phyloP scores from a whole-genome alignment of 1,139 yeast species.

The Tardiomyces depauwii region DNA sequence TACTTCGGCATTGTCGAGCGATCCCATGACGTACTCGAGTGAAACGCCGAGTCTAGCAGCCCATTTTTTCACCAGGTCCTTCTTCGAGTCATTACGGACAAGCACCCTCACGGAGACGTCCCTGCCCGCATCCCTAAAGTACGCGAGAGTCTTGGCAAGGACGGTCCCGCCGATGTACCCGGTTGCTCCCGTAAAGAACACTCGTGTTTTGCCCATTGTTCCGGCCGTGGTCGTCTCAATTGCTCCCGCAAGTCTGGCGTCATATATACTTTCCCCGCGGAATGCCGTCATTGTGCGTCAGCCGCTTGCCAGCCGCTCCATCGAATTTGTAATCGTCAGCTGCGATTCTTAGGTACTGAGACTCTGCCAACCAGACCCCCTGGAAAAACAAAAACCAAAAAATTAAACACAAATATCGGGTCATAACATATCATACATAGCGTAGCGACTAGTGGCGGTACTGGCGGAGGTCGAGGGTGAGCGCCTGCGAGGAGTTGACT shows the following conservation, averaged over 20 bases:
- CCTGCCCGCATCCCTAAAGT: conserved; percentile 11
- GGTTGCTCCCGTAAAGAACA: conserved; percentile 26
- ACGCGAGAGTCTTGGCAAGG: conserved; percentile 19
- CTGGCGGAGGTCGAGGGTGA: conserved; percentile 19
- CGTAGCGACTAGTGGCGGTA: neutral
- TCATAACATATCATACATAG: neutral
- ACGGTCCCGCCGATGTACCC: conserved; percentile 30
- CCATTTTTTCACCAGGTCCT: conserved; percentile 15
- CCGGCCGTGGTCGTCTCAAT: no score
- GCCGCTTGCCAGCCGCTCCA: no score
- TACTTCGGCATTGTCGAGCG: conserved; percentile 19
- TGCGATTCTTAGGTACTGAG: no score
- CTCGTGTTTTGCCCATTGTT: neutral
- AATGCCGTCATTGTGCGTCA: no score
- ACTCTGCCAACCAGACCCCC: no score
- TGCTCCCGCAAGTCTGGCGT: no score
- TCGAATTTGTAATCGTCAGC: no score
- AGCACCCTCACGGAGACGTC: conserved; percentile 19
- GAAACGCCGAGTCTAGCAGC: conserved; percentile 14
- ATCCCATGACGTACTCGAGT: conserved; percentile 17
- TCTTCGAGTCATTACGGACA: conserved; percentile 23
- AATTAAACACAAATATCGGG: no score
- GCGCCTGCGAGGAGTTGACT: conserved; percentile 62
- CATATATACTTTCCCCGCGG: no score
- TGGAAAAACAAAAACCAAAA: no score